Evolutionary conservation across 2,329 filamentous ascomycete species (phyloP).

Genomic region (Aspergillus sp.): DNA sequence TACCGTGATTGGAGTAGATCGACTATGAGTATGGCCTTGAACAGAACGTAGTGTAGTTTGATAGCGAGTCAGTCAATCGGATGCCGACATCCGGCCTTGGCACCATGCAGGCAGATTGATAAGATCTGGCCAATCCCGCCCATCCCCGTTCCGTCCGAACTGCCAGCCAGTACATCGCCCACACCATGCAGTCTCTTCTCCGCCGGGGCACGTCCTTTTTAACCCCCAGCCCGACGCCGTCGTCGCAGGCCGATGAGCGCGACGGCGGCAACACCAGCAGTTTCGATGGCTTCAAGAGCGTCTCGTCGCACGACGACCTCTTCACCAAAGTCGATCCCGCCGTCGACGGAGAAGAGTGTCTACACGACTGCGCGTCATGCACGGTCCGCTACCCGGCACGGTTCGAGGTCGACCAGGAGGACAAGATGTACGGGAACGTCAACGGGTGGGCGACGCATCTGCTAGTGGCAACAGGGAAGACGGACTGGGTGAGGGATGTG

Average conservation of each 20-base stretch:
- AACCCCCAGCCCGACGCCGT: constrained; percentile 19
- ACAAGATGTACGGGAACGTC: constrained; percentile 49
- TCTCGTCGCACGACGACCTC: constrained; percentile 43
- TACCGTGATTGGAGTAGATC: too few relatives aligned
- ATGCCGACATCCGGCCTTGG: too few relatives aligned
- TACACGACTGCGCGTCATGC: constrained; percentile 78
- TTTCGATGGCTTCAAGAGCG: constrained; percentile 38
- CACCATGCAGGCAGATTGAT: constrained; percentile 21
- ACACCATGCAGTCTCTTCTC: constrained; percentile 27
- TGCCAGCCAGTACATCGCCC: too few relatives aligned
- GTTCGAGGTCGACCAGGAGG: constrained; percentile 62
- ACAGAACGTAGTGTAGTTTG: too few relatives aligned
- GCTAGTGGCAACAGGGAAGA: constrained; percentile 29
- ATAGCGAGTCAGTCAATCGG: too few relatives aligned
- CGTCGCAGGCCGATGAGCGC: too few relatives aligned
- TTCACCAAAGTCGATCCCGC: constrained; percentile 68
- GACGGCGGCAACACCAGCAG: constrained; percentile 12
- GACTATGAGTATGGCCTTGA: too few relatives aligned
- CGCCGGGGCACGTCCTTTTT: constrained; percentile 26
- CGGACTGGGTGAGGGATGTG: constrained; percentile 29
- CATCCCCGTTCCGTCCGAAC: neutral
- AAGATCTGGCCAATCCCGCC: constrained; percentile 15
- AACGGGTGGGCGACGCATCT: constrained; percentile 28
- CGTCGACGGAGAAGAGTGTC: constrained; percentile 78
- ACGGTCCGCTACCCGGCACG: constrained; percentile 67